Base-by-base conservation (phyloP, 2,329 filamentous ascomycete genomes). In the Trichophyton verrucosum region DNA sequence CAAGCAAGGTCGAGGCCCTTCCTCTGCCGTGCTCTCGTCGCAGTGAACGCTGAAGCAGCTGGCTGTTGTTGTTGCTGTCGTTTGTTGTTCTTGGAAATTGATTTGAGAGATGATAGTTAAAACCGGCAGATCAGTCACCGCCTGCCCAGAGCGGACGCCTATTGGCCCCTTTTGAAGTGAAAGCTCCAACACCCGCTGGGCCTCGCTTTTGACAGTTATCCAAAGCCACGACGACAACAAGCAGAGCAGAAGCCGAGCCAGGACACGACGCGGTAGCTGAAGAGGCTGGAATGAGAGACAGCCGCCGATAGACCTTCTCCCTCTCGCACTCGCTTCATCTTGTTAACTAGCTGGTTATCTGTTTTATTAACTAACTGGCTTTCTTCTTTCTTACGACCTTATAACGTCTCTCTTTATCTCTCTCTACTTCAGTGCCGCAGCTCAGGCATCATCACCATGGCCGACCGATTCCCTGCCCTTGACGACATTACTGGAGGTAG, bases 391-490 rank as follows among this genome's bases (percentile, higher is more conserved):
- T 49, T 24, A 47, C 57, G 27, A 24, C 33, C 58, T 46, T 51
- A 59, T 3, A 59, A 61, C 59, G 38, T 36, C 55, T 51, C 44
- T 60, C 58, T 24, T 24, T 58, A 24, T 59, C 44, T 40, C 59
- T 56, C 59, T 56, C 51, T 30, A 30, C 57, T 44, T 59, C 47
- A 44, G 64, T 44, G 17, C 40, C 36, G 38, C 20, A 51, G 2
- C 46, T 27, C 20, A 20, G 24, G 33, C 15, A 53, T 30, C 49
- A 13, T 60, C 58, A 64, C 58, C 63, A 91, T 91, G 87, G 87
- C 87, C 57, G 86, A 90, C 75, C 80, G 86, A 69, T 91, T 91
- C 73, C 87, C 87, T 68, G 89, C 87, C 53, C 77, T 91, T 68
- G 87, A 91, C 74, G 87, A 91, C 70, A 88, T 91, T 71, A 33